A percentile compares a stretch with the other conserved stretches of the same genome.
Evolutionary conservation across 257 asterid species (phyloP).

Genomic region (Solanum microdontum): DNA sequence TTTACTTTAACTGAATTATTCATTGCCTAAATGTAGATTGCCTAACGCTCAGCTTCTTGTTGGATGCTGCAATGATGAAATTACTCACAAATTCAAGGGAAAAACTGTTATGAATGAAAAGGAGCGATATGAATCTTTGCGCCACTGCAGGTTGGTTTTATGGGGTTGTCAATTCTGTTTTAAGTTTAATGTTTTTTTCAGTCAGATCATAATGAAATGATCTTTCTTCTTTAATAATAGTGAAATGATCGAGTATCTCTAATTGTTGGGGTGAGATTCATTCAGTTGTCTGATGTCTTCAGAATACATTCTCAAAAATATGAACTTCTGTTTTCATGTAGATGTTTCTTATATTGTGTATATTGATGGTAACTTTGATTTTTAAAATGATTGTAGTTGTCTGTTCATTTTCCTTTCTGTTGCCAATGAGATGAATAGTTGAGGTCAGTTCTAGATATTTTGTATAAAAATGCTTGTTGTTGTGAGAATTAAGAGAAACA

Average conservation of each 20-base stretch:
- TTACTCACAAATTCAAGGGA: conserved; percentile 84
- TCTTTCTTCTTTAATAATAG: background rate
- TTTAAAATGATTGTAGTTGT: background rate
- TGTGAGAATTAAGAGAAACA: background rate
- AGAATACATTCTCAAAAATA: background rate
- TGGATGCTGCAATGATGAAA: conserved; percentile 88
- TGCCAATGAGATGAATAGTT: background rate
- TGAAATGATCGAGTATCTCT: background rate
- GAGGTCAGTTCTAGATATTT: background rate
- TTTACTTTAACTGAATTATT: background rate
- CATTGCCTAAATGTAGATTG: conserved; percentile 32
- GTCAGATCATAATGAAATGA: background rate
- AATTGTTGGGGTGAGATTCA: background rate
- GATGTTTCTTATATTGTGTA: background rate
- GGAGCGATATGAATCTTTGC: conserved; percentile 92
- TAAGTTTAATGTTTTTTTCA: background rate
- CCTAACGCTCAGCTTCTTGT: conserved; percentile 76
- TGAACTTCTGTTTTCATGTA: background rate
- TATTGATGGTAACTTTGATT: background rate
- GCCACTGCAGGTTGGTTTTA: conserved; percentile 71
- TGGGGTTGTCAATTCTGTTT: background rate
- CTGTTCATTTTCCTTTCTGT: background rate
- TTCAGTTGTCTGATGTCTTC: background rate
- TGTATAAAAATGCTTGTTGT: background rate
- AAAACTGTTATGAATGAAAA: conserved; percentile 80